Conservation (phyloP, 192 early-diverging fungal genomes). For the Rhizophagus clarus region DNA sequence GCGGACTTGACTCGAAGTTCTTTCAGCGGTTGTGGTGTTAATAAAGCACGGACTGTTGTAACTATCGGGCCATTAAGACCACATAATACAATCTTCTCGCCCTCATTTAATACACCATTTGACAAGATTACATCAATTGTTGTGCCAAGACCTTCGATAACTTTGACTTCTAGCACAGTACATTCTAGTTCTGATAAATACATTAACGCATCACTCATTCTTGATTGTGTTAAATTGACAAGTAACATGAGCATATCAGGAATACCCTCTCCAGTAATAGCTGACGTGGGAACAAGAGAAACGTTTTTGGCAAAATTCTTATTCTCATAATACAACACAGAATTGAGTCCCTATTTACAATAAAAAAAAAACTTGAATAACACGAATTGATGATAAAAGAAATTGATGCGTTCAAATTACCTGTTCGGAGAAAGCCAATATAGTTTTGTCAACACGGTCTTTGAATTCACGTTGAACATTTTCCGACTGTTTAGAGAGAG, state of each 20-base stretch:
- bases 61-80: slow-evolving; percentile 94
- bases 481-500: slow-evolving; percentile 72
- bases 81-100: slow-evolving; percentile 94
- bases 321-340: slow-evolving; percentile 93
- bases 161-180: slow-evolving; percentile 99
- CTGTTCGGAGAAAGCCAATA: slow-evolving; percentile 88
- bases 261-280: slow-evolving; percentile 97
- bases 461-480: slow-evolving; percentile 85
- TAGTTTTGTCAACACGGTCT: slow-evolving; percentile 73
- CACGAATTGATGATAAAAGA: not conserved
- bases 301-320: slow-evolving; percentile 94
- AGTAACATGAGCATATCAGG: slow-evolving; percentile 95
- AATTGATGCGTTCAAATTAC: not conserved
- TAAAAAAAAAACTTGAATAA: not conserved
- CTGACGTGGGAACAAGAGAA: slow-evolving; percentile 96
- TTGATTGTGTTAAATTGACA: slow-evolving; percentile 87
- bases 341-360: slow-evolving; percentile 82
- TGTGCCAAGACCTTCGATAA: slow-evolving; percentile 96
- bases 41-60: slow-evolving; percentile 88
- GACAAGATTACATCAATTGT: slow-evolving; percentile 97
- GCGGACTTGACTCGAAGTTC: slow-evolving; percentile 96
- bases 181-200: slow-evolving; percentile 95
- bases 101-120: slow-evolving; percentile 93
- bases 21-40: slow-evolving; percentile 99
- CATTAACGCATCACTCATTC: slow-evolving; percentile 96